A percentile compares a stretch with the other conserved stretches of the same genome.
These are phyloP conservation scores for Wolfiporia cocos DNA, from an alignment of 1,284 basidiomycete genomes.

Conservation along the genomic window DNA sequence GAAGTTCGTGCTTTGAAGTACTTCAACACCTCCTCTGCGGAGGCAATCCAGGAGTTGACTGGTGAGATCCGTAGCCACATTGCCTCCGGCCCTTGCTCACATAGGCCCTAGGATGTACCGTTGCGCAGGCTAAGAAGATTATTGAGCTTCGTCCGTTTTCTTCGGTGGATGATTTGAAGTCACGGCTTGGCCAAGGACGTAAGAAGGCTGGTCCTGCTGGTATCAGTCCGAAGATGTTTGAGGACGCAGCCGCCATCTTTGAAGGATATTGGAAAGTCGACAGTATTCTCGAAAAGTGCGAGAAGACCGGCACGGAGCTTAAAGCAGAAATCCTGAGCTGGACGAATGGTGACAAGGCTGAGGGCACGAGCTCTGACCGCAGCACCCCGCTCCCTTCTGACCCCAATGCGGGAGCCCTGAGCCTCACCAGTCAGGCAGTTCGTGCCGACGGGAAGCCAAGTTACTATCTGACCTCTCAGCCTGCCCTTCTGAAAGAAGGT, in stretches of 20 bases:
- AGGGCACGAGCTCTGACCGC: slow-evolving; percentile 18
- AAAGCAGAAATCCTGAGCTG: slow-evolving; percentile 74
- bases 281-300: slow-evolving; percentile 83
- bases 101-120: slow-evolving; percentile 62
- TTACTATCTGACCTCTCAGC: slow-evolving; percentile 75
- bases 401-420: slow-evolving; percentile 56
- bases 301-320: slow-evolving; percentile 72
- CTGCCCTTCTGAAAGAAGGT: slow-evolving; percentile 59
- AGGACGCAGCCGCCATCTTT: slow-evolving; percentile 87
- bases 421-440: slow-evolving; percentile 40
- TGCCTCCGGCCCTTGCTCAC: background rate
- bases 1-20: slow-evolving; percentile 66
- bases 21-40: slow-evolving; percentile 75
- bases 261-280: slow-evolving; percentile 91
- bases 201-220: slow-evolving; percentile 79
- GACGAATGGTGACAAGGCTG: slow-evolving; percentile 44
- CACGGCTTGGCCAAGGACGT: slow-evolving; percentile 74
- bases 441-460: slow-evolving; percentile 38
- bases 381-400: slow-evolving; percentile 27
- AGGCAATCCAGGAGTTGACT: slow-evolving; percentile 83
- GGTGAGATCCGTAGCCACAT: slow-evolving; percentile 43
- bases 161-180: slow-evolving; percentile 72
- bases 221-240: slow-evolving; percentile 86
- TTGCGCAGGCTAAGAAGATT: slow-evolving; percentile 79
- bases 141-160: slow-evolving; percentile 79